These are phyloP conservation scores for Ormosia semicastrata DNA, from an alignment of 306 rosid genomes.

Conservation along the genomic window DNA sequence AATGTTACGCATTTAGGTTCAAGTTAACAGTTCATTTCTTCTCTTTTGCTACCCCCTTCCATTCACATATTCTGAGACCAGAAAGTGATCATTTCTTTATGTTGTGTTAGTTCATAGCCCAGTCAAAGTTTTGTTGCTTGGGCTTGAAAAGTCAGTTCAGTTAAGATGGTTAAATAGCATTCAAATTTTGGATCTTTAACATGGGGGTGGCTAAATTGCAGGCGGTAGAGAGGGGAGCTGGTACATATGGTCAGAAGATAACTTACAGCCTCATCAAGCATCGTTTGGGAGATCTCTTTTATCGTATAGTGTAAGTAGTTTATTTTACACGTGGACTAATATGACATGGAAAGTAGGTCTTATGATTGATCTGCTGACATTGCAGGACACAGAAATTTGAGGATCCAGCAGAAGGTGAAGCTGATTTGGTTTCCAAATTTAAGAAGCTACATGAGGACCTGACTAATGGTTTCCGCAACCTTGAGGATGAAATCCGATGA, in stretches of 20 bases:
- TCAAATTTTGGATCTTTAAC: slow-evolving; percentile 1
- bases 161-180: slow-evolving; percentile 1
- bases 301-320: slow-evolving; percentile 86
- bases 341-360: slow-evolving; percentile 24
- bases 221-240: slow-evolving; percentile 99
- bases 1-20: background rate
- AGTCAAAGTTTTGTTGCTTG: background rate
- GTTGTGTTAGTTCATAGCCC: slow-evolving; percentile 6
- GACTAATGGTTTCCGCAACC: slow-evolving; percentile 93
- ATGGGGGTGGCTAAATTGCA: slow-evolving; percentile 36
- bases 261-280: slow-evolving; percentile 83
- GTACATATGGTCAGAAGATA: slow-evolving; percentile 94
- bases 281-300: slow-evolving; percentile 96
- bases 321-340: background rate
- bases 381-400: slow-evolving; percentile 96
- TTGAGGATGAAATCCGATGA: slow-evolving; percentile 95
- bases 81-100: background rate
- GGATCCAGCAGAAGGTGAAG: slow-evolving; percentile 99
- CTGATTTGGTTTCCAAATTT: slow-evolving; percentile 71
- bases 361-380: slow-evolving; percentile 8
- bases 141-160: background rate
- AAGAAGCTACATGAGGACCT: slow-evolving; percentile 82
- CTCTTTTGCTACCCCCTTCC: background rate
- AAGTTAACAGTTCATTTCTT: background rate
- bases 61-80: background rate